Percentiles rank a stretch among this genome's conserved stretches.
Conservation (phyloP, 2,329 filamentous ascomycete species). For the Cytospora chrysosperma region DNA sequence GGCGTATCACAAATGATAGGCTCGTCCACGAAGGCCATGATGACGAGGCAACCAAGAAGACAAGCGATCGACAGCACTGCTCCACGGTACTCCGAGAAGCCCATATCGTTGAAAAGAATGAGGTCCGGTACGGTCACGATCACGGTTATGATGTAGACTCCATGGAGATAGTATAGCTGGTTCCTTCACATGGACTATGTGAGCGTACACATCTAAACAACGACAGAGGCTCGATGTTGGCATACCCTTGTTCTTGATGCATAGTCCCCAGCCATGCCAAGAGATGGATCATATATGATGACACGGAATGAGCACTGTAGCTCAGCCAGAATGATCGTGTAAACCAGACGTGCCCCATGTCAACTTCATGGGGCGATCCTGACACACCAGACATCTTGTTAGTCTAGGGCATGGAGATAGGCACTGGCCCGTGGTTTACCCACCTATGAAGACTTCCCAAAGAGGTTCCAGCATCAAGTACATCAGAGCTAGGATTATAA, state of each 20-base stretch:
- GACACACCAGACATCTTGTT: neutral
- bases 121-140: neutral
- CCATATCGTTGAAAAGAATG: neutral
- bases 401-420: neutral
- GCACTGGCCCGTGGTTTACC: neutral
- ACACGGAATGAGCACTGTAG: neutral
- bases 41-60: neutral
- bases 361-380: neutral
- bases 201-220: neutral
- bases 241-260: conserved; percentile 1
- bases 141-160: neutral
- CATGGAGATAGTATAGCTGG: neutral
- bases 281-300: neutral
- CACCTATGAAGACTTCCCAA: neutral
- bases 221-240: no score
- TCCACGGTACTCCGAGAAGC: neutral
- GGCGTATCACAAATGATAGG: neutral
- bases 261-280: neutral
- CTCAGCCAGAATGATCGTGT: neutral
- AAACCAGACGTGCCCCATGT: neutral
- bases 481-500: neutral
- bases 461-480: neutral
- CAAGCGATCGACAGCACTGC: neutral
- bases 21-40: neutral
- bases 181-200: neutral